A percentile compares a stretch with the other conserved stretches of the same genome.
These are phyloP conservation scores for Plectranthus barbatus DNA, from an alignment of 257 asterid species.

Conservation along the genomic window DNA sequence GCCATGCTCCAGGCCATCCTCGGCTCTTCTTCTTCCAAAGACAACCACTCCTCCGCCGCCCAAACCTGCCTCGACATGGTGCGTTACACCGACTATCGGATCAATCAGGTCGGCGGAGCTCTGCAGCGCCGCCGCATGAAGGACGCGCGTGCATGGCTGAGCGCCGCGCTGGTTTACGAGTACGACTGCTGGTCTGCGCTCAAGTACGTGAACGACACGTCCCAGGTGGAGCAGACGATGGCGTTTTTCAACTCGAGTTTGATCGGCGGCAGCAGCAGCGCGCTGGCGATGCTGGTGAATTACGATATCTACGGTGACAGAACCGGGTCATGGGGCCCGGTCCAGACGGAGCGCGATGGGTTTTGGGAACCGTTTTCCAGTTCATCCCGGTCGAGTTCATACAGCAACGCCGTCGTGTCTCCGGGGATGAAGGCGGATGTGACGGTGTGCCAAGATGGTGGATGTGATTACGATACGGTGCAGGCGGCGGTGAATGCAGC, in stretches of 20 bases:
- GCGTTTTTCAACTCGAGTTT: constrained; percentile 28
- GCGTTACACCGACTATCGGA: constrained; percentile 27
- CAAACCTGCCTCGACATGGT: constrained; percentile 33
- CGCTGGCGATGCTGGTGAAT: constrained; percentile 40
- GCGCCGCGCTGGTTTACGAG: too few species aligned
- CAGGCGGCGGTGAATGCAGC: constrained; percentile 45
- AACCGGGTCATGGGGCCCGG: constrained; percentile 35
- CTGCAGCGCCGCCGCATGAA: constrained; percentile 21
- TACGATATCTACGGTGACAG: constrained; percentile 34
- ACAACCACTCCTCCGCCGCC: constrained; percentile 42
- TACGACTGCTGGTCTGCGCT: too few species aligned
- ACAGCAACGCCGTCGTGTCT: constrained; percentile 21
- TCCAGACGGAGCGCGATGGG: constrained; percentile 53
- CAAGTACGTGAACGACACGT: too few species aligned
- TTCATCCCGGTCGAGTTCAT: not conserved
- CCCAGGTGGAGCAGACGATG: constrained; percentile 49
- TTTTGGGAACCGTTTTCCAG: constrained; percentile 42
- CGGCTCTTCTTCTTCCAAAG: constrained; percentile 20
- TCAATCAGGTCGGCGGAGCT: too few species aligned
- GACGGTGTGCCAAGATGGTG: too few species aligned
- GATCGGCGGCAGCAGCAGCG: constrained; percentile 31
- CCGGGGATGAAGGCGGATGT: constrained; percentile 33
- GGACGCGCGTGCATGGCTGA: constrained; percentile 72
- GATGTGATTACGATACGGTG: too few species aligned
- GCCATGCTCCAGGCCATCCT: constrained; percentile 33